Evolutionary conservation across 495 filamentous ascomycete species (phyloP).

Genomic region (Symbiotaphrina buchneri): DNA sequence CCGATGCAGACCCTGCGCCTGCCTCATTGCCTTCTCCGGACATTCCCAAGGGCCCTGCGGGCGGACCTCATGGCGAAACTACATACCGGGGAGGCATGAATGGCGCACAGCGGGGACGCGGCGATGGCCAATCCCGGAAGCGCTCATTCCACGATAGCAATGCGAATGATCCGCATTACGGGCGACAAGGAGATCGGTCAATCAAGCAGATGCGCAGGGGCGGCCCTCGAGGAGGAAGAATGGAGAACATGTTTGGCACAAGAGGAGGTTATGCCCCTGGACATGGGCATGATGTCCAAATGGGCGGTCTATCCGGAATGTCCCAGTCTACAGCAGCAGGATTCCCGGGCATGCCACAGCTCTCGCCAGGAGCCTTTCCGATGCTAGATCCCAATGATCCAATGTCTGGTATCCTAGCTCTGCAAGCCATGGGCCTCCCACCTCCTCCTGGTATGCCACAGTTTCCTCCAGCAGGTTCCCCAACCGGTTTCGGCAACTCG

Average conservation of each 20-base stretch:
- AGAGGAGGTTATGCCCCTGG: slow-evolving; percentile 10
- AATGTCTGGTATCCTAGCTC: slow-evolving; percentile 4
- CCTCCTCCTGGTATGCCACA: slow-evolving; percentile 12
- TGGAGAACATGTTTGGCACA: slow-evolving; percentile 17
- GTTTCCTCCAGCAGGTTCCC: slow-evolving; percentile 17
- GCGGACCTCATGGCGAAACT: too few relatives aligned
- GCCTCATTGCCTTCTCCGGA: slow-evolving; percentile 8
- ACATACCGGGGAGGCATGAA: too few relatives aligned
- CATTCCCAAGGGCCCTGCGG: slow-evolving; percentile 14
- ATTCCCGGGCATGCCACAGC: slow-evolving; percentile 5
- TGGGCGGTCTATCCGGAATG: slow-evolving; percentile 7
- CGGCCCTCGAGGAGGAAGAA: slow-evolving; percentile 27
- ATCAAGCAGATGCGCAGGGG: slow-evolving; percentile 59
- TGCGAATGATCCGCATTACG: slow-evolving; percentile 17
- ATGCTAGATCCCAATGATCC: slow-evolving; percentile 6
- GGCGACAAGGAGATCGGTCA: slow-evolving; percentile 21
- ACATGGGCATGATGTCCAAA: not conserved
- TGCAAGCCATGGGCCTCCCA: slow-evolving; percentile 6
- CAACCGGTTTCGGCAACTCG: slow-evolving; percentile 4
- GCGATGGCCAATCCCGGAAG: slow-evolving; percentile 12
- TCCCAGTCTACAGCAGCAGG: slow-evolving; percentile 7
- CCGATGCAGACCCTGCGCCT: slow-evolving; percentile 19
- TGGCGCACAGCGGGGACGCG: slow-evolving; percentile 1
- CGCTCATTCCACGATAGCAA: slow-evolving; percentile 18
- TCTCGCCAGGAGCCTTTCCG: slow-evolving; percentile 3